Evolutionary conservation across 345 rosid species (phyloP), one percentile per base, ranked within the genome.

Genomic region (Firmiana major): DNA sequence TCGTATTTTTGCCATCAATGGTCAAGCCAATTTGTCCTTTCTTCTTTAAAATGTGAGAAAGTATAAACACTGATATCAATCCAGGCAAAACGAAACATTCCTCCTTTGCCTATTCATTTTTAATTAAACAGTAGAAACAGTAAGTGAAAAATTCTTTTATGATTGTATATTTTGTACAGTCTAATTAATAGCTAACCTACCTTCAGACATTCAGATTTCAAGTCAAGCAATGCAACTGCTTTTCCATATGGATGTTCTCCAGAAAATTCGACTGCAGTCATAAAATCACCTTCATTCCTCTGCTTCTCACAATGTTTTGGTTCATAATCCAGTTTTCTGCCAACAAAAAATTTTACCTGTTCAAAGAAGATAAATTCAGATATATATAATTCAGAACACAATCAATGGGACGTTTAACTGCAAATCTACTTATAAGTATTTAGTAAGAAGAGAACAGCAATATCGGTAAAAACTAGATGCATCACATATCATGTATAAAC

Each of bases 261-360:
- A 57, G 99, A 92, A 79, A 93, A 91, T 72, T 93, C 98, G 79
- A 91, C 91, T 11, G 91, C 91, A 75, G 97, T 93, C 84, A 92
- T 48, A 71, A 85, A 92, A 71, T 91, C 90, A 78, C 85, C 82
- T 81, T 90, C 94, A 17, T 59, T 84, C 80, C 83, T 83, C 66
- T 54, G 77, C 85, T 85, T 89, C 80, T 79, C 81, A 43, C 83
- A 77, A 63, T 77, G 81, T 75, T 83, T 86, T 68, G 88, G 84
- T 84, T 93, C 97, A 84, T 83, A 96, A 24, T 90, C 97, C 75
- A 93, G 88, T 87, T 84, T 96, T 81, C 91, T 85, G 60, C 98
- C 97, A 0, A 48, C 71, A 83, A 83, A 90, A 79, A 91, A 24
- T 63, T 85, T 88, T 74, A 96, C 89, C 99, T 95, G 84, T 42